Base-by-base conservation (phyloP, 352 stramenopile genomes). In the Bremia lactucae region DNA sequence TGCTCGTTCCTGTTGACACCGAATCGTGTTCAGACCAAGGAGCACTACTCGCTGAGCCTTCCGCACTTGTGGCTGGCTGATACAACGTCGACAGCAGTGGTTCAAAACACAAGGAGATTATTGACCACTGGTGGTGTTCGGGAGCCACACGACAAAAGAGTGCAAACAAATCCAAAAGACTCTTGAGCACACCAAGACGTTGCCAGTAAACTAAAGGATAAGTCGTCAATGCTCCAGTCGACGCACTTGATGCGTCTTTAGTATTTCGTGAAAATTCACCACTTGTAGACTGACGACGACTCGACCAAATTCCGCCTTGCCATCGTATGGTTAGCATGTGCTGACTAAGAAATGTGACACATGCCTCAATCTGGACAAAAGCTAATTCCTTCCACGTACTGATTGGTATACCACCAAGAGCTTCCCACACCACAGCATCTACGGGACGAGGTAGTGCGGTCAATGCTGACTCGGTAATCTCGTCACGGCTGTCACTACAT, bases 21-120 rank as follows among this genome's bases (percentile, higher is more conserved):
- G 72, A 63, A 31, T 90, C 78, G 46, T 84, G 52, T 15, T 88
- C 71, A 1, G 64, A 59, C 81, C 81, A 93, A 7, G 78, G 78
- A 10, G 67, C 63, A 31, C 59, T 70, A 9, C 86, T 68, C 2
- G 60, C 79, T 2, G 76, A 87, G 23, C 64, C 67, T 40, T 86
- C 74, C 4, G 69, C 79, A 10, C 73, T 87, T 6, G 63, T 77
- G 4, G 78, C 62, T 28, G 78, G 78, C 14, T 86, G 69, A 23
- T 93, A 93, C 21, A 93, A 42, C 7, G 80, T 92, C 18, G 68
- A 76, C 6, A 93, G 52, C 14, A 91, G 50, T 4, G 81, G 73
- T 43, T 93, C 75, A 38, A 91, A 93, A 48, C 87, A 81, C 9
- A 56, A 56, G 2, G 60, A 69, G 33, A 88, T 79, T 14, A 86